Evolutionary conservation across 75 land plant species (phyloP), one percentile per base, ranked within the genome.

Genomic region (Gnetum montanum): DNA sequence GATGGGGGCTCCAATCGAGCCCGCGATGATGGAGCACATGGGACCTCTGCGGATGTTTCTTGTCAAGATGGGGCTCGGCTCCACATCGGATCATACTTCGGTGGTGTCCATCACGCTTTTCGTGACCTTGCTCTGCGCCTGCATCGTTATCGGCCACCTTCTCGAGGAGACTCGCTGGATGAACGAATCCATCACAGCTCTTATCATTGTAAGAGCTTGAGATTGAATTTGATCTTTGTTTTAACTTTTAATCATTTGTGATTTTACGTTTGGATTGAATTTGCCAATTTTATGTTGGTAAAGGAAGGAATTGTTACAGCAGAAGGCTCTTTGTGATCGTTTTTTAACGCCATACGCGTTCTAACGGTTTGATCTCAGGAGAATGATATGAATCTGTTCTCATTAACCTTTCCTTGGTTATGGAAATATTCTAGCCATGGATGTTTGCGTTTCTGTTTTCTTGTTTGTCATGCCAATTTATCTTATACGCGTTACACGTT

Each of bases 131-230:
- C 64, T 83, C 8, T 83, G 87, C 36, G 84, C 66, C 3, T 80
- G 87, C 53, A 83, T 80, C 25, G 73, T 83, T 25, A 54, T 80
- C 26, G 85, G 87, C 20, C 87, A 80, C 43, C 65, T 80, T 24
- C 54, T 81, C 3, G 88, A 81, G 62, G 86, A 84, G 64, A 63
- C 37, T 27, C 54, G 79, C 31, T 84, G 85, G 87, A 75, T 80
- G 67, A 80, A 71, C 38, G 85, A 83, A 44, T 80, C 87, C 11
- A 80, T 80, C 29, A 79, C 75, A 13, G 67, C 87, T 11, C 70
- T 83, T 3, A 51, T 60, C 16, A 64, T 81, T 53, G 84, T 81
- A 11, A 57, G 81, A 46, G n/a, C n/a, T n/a, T n/a, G n/a, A n/a
- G n/a, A n/a, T n/a, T n/a, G n/a, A n/a, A n/a, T n/a, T n/a, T n/a